Percentiles rank a stretch among this genome's conserved stretches.
phyloP scores from a whole-genome alignment of 805 yeast genomes.

The Suhomyces kilbournensis region DNA sequence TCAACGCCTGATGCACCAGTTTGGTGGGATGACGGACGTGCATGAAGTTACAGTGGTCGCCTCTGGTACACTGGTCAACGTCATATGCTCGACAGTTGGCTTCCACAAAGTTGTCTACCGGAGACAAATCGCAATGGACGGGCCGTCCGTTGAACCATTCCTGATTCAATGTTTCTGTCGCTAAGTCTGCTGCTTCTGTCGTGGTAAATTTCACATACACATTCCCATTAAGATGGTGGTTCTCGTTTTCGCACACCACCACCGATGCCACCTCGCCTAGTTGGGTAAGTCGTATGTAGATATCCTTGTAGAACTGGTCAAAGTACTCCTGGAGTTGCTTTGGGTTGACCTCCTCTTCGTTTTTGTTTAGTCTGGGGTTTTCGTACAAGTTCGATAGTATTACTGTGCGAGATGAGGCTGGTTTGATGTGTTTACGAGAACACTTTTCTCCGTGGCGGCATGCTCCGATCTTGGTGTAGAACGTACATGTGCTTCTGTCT shows the following conservation, averaged over 20 bases:
- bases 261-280: slow-evolving; percentile 56
- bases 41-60: slow-evolving; percentile 82
- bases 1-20: slow-evolving; percentile 40
- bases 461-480: slow-evolving; percentile 82
- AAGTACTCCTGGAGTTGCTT: slow-evolving; percentile 46
- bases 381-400: slow-evolving; percentile 63
- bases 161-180: slow-evolving; percentile 60
- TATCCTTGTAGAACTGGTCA: slow-evolving; percentile 66
- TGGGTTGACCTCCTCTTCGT: slow-evolving; percentile 28
- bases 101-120: slow-evolving; percentile 66
- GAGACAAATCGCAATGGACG: slow-evolving; percentile 73
- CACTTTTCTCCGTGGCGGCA: slow-evolving; percentile 92
- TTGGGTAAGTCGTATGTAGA: slow-evolving; percentile 57
- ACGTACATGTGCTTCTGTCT: slow-evolving; percentile 39
- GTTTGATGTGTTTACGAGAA: slow-evolving; percentile 67
- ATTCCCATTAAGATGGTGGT: slow-evolving; percentile 81
- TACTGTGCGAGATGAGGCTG: slow-evolving; percentile 62
- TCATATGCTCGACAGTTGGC: slow-evolving; percentile 77
- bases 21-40: slow-evolving; percentile 62
- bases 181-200: slow-evolving; percentile 56
- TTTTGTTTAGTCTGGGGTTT: slow-evolving; percentile 49
- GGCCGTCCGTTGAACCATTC: slow-evolving; percentile 84
- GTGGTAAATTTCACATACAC: slow-evolving; percentile 66
- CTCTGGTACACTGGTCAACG: slow-evolving; percentile 64
- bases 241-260: slow-evolving; percentile 78